Evolutionary conservation across 129 eudicot species (phyloP), one percentile per base, ranked within the genome.

Genomic region (Chrysanthemum seticuspe): DNA sequence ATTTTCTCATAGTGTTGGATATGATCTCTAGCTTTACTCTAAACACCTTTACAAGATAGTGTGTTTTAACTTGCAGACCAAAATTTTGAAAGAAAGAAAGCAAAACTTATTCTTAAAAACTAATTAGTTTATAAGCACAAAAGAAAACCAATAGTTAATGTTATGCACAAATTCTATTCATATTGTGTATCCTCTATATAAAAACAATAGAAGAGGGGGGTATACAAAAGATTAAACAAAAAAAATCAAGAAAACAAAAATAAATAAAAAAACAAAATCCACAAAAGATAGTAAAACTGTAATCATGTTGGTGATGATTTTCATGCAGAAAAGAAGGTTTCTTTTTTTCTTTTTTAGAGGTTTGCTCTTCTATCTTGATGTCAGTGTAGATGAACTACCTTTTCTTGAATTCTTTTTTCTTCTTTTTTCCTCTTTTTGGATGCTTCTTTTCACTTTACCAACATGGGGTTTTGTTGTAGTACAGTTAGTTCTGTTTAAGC

Each of bases 401-500:
- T 77, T 70, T 70, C 81, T 77, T 77, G 81, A 77, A 62, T 78
- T 78, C 78, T 57, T 78, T 78, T 78, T 55, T 78, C 64, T 65
- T 69, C 79, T 57, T 78, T 78, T 78, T 55, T 78, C 64, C 62
- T 69, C 79, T 76, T 74, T 44, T 59, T 62, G 73, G 66, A 54
- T 73, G 77, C 76, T 79, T 77, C 82, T 78, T 70, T 79, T 72
- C 64, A 67, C 78, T 81, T 87, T 85, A 76, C 79, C 85, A 84
- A 84, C 86, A 84, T 89, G 83, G 68, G 76, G 66, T 65, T 76
- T 84, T 86, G 85, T 72, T 68, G 79, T 65, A 79, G 79, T 65
- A 79, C 85, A 73, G 87, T 76, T 80, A 71, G 82, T 72, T 78
- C 76, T 82, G 81, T 76, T 75, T 83, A 84, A 81, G 73, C 86